Conservation (phyloP, 1,139 yeast genomes). For the Sugiyamaella pinicola region DNA sequence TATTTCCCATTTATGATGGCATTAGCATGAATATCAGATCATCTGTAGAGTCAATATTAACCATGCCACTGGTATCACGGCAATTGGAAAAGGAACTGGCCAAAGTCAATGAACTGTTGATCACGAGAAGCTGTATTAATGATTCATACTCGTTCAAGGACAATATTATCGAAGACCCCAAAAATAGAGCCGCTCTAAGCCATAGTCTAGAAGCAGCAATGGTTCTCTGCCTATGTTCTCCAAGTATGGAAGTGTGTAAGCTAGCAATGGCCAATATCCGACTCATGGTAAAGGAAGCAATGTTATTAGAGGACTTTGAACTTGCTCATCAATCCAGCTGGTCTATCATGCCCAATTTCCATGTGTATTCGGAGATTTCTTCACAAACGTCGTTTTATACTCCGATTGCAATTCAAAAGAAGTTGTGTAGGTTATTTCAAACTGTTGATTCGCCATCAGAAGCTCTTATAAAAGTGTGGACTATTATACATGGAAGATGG, state of each 20-base stretch:
- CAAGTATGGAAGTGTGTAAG: conserved; percentile 58
- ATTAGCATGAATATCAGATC: conserved; percentile 24
- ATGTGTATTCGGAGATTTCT: conserved; percentile 51
- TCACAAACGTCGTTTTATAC: conserved; percentile 66
- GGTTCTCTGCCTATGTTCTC: conserved; percentile 56
- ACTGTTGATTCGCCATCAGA: conserved; percentile 58
- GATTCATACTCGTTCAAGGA: conserved; percentile 35
- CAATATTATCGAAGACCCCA: conserved; percentile 36
- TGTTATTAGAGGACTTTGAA: conserved; percentile 33
- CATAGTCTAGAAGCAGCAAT: conserved; percentile 51
- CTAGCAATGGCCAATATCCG: conserved; percentile 54
- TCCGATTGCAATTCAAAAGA: conserved; percentile 73
- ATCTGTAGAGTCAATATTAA: conserved; percentile 21
- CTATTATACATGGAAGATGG: conserved; percentile 54
- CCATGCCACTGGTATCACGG: conserved; percentile 19
- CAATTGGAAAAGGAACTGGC: conserved; percentile 26
- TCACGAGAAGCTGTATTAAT: conserved; percentile 31
- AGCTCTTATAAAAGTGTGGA: conserved; percentile 64
- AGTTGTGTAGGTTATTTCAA: conserved; percentile 58
- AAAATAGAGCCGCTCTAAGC: conserved; percentile 38
- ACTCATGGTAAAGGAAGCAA: conserved; percentile 50
- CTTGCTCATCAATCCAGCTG: conserved; percentile 35
- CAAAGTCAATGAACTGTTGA: conserved; percentile 29
- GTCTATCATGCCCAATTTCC: conserved; percentile 39
- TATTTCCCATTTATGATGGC: conserved; percentile 25